A percentile compares a stretch with the other conserved stretches of the same genome.
Conservation (phyloP, 2,329 filamentous ascomycete genomes). For the Cordyceps tenuipes region DNA sequence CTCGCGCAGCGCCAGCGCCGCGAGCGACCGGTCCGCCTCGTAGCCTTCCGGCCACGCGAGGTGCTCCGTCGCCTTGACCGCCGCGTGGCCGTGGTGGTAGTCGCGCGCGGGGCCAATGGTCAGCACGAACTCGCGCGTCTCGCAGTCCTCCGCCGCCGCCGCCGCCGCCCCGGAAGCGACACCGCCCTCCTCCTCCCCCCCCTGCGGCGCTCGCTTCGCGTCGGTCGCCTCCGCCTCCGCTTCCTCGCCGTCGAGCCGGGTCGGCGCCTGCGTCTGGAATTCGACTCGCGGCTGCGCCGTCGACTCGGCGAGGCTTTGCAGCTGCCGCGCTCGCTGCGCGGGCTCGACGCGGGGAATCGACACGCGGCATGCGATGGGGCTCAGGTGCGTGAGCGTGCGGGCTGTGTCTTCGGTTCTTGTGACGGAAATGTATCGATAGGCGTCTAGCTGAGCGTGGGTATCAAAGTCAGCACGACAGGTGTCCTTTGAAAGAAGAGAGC, state of each 20-base stretch:
- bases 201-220: neutral
- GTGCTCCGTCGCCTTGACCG: slow-evolving; percentile 26
- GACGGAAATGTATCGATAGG: slow-evolving; percentile 30
- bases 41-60: slow-evolving; percentile 33
- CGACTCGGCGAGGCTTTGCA: slow-evolving; percentile 5
- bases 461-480: neutral
- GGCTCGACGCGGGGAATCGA: slow-evolving; percentile 21
- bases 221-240: neutral
- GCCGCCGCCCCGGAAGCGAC: neutral
- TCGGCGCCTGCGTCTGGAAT: neutral
- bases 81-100: slow-evolving; percentile 32
- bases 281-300: neutral
- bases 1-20: slow-evolving; percentile 28
- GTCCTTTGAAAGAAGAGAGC: too few relatives aligned
- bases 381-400: slow-evolving; percentile 29
- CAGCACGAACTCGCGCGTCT: slow-evolving; percentile 31
- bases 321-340: slow-evolving; percentile 23
- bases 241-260: neutral
- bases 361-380: slow-evolving; percentile 40
- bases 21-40: slow-evolving; percentile 26
- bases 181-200: too few relatives aligned
- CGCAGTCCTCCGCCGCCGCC: neutral
- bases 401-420: slow-evolving; percentile 33
- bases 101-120: slow-evolving; percentile 30
- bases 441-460: neutral